Percentiles rank a stretch among this genome's conserved stretches.
Evolutionary conservation across 192 early-diverging fungal genomes (phyloP).

Genomic region (Coemansia furcata): DNA sequence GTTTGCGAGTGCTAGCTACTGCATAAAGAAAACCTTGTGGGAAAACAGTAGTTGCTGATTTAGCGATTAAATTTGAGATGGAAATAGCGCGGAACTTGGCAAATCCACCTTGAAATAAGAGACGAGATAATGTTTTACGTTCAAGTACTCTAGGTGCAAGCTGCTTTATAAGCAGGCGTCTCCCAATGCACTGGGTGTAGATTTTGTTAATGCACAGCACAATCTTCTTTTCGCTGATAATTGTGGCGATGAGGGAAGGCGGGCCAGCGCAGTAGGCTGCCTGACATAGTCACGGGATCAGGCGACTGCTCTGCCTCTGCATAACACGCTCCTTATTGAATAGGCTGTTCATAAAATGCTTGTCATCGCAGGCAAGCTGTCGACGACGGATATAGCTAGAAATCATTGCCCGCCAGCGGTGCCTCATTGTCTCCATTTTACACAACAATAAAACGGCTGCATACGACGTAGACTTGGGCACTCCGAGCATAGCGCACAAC

Average conservation of each 20-base stretch:
- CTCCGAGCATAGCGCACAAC: neutral
- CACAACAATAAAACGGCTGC: constrained; percentile 1
- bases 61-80: too few species aligned
- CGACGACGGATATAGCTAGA: neutral
- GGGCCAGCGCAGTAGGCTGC: neutral
- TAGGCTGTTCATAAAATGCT: neutral
- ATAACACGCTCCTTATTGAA: neutral
- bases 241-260: neutral
- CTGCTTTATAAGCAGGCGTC: neutral
- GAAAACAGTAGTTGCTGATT: too few species aligned
- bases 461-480: neutral
- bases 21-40: too few species aligned
- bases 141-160: too few species aligned
- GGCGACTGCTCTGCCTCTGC: neutral
- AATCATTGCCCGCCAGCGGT: too few species aligned
- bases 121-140: too few species aligned
- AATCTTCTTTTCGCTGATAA: neutral
- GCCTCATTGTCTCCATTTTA: neutral
- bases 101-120: too few species aligned
- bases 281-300: neutral
- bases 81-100: too few species aligned
- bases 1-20: too few species aligned
- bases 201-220: neutral
- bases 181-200: neutral
- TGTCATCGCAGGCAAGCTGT: neutral